Conservation (phyloP, 2,329 filamentous ascomycete genomes). For the Beauveria rudraprayagi region DNA sequence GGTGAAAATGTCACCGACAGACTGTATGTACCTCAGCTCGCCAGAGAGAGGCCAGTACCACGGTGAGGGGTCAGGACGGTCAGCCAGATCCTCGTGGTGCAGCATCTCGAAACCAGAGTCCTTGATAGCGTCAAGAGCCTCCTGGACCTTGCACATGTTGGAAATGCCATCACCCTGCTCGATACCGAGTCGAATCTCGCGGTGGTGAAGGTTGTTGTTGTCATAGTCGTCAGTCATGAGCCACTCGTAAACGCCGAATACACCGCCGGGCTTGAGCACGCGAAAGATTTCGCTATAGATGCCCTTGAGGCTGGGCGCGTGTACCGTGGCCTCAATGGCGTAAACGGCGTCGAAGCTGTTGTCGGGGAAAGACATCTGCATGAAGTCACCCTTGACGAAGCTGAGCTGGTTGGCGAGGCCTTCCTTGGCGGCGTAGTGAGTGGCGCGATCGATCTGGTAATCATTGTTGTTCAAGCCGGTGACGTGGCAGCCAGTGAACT, state of each 20-base stretch:
- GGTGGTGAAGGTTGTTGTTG: slow-evolving; percentile 73
- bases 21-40: slow-evolving; percentile 69
- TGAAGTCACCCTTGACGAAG: slow-evolving; percentile 77
- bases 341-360: slow-evolving; percentile 89
- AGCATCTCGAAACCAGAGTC: slow-evolving; percentile 74
- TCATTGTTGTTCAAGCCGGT: slow-evolving; percentile 63
- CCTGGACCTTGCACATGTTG: slow-evolving; percentile 82
- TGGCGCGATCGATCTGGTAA: slow-evolving; percentile 96
- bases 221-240: slow-evolving; percentile 94
- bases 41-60: slow-evolving; percentile 90
- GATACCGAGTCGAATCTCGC: slow-evolving; percentile 79
- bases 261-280: slow-evolving; percentile 86
- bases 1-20: slow-evolving; percentile 63
- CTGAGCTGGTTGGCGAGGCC: slow-evolving; percentile 69
- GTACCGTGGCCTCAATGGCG: slow-evolving; percentile 88
- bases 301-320: slow-evolving; percentile 77
- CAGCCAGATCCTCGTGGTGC: slow-evolving; percentile 48
- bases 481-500: slow-evolving; percentile 85
- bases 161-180: slow-evolving; percentile 90
- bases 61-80: slow-evolving; percentile 44
- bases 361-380: slow-evolving; percentile 87
- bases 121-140: slow-evolving; percentile 72
- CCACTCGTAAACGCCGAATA: slow-evolving; percentile 95
- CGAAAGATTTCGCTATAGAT: slow-evolving; percentile 89
- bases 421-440: slow-evolving; percentile 73